Conservation (phyloP, 1,284 basidiomycete genomes). For the Rhodotorula sp. region DNA sequence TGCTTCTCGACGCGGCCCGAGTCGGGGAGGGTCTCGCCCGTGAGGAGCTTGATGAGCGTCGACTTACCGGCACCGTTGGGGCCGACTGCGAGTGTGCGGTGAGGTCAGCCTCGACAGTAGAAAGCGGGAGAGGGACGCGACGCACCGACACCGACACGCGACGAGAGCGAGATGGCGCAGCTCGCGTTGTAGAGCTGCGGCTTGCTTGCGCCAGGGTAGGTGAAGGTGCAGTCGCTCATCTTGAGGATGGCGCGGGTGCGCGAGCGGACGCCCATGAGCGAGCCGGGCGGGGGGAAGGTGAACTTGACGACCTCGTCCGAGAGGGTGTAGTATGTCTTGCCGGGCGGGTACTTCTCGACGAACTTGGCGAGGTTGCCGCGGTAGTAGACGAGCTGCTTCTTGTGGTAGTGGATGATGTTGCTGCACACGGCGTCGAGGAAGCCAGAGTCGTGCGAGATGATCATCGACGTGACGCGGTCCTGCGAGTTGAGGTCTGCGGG, state of each 20-base stretch:
- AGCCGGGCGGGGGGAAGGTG: constrained; percentile 92
- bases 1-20: constrained; percentile 94
- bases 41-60: constrained; percentile 95
- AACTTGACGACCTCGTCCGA: constrained; percentile 95
- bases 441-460: constrained; percentile 96
- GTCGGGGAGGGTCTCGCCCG: constrained; percentile 91
- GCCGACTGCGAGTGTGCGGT: constrained; percentile 69
- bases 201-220: constrained; percentile 80
- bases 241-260: constrained; percentile 91
- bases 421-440: constrained; percentile 97
- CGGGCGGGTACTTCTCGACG: constrained; percentile 88
- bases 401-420: constrained; percentile 97
- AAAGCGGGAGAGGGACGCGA: constrained; percentile 48
- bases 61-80: constrained; percentile 93
- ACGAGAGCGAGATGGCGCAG: constrained; percentile 83
- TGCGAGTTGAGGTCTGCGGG: constrained; percentile 66
- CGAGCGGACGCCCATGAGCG: constrained; percentile 95
- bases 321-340: constrained; percentile 95
- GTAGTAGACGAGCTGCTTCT: constrained; percentile 92
- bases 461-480: constrained; percentile 83
- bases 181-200: constrained; percentile 87
- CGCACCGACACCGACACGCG: constrained; percentile 53
- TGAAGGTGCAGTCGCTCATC: constrained; percentile 87
- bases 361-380: constrained; percentile 87
- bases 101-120: constrained; percentile 3